phyloP scores from a whole-genome alignment of 352 stramenopile genomes.

The Blastocystis sp. region DNA sequence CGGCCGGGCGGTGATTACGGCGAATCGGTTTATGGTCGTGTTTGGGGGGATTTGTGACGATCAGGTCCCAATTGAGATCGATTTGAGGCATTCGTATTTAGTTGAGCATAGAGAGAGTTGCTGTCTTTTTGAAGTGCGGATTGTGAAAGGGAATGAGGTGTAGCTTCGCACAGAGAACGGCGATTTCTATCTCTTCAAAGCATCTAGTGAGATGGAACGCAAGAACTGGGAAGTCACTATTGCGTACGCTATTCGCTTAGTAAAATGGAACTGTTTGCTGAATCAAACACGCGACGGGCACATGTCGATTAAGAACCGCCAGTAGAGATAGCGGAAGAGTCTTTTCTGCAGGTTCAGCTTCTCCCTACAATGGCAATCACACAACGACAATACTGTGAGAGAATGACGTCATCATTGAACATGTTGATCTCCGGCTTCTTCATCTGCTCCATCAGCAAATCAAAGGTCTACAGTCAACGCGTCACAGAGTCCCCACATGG shows the following conservation, averaged over 20 bases:
- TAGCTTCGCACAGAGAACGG: constrained; percentile 20
- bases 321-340: constrained; percentile 19
- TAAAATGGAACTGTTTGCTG: constrained; percentile 16
- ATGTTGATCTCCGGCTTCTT: constrained; percentile 22
- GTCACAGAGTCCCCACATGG: neutral
- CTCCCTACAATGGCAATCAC: neutral
- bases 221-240: constrained; percentile 5
- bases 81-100: neutral
- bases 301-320: neutral
- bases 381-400: neutral
- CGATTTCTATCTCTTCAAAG: constrained; percentile 29
- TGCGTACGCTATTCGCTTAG: constrained; percentile 5
- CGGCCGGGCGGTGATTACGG: neutral
- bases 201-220: neutral
- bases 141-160: neutral
- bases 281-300: neutral
- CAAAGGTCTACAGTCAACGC: neutral
- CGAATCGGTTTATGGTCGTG: neutral
- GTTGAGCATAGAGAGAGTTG: neutral
- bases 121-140: constrained; percentile 5
- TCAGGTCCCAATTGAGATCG: neutral
- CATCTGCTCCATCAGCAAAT: constrained; percentile 18
- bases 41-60: neutral
- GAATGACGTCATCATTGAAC: constrained; percentile 12
- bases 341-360: neutral